Conservation (phyloP, 371 early-diverging fungal species). For the Mucor saturninus region DNA sequence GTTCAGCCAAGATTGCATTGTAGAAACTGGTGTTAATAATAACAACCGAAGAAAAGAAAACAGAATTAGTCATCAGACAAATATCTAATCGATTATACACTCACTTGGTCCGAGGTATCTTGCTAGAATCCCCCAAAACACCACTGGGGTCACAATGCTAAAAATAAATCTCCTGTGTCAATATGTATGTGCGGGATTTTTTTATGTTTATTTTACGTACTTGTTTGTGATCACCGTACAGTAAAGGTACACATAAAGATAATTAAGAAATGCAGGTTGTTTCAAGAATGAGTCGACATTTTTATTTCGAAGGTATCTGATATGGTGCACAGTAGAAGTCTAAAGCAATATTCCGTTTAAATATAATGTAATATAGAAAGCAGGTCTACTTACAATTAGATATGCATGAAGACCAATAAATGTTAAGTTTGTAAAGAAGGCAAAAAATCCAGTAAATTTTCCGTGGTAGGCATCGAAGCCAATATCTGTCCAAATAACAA, state of each 20-base stretch:
- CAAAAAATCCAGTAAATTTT: conserved; percentile 31
- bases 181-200: background rate
- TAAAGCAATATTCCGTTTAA: background rate
- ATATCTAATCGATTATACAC: background rate
- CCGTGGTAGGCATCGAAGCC: conserved; percentile 32
- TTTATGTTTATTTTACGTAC: conserved; percentile 27
- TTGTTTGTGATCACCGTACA: conserved; percentile 50
- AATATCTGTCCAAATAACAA: conserved; percentile 48
- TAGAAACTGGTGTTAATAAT: background rate
- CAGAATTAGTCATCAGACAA: background rate
- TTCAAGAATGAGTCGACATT: conserved; percentile 32
- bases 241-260: conserved; percentile 49
- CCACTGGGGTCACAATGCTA: conserved; percentile 63
- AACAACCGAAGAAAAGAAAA: background rate
- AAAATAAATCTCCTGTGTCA: background rate
- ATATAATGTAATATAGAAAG: background rate
- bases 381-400: conserved; percentile 41
- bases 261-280: conserved; percentile 45
- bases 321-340: conserved; percentile 35
- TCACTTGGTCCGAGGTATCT: background rate
- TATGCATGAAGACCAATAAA: conserved; percentile 59
- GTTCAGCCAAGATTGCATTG: conserved; percentile 44
- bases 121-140: conserved; percentile 54
- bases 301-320: conserved; percentile 36
- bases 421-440: conserved; percentile 57